Conservation (phyloP, 768 basidiomycete genomes). For the Lentinula raphanica region DNA sequence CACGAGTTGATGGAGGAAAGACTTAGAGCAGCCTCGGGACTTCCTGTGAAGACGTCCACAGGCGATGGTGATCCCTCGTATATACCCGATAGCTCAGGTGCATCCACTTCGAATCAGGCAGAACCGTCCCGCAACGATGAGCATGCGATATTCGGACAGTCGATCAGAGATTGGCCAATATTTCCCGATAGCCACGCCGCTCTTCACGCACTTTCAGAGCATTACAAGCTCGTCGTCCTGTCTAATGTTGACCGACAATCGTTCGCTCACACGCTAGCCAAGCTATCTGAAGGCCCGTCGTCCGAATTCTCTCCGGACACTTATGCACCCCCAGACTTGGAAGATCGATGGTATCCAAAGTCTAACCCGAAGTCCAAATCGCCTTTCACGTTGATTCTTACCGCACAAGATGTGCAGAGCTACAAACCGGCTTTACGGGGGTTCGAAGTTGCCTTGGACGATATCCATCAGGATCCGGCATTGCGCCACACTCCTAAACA, state of each 20-base stretch:
- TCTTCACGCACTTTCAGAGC: slow-evolving; percentile 50
- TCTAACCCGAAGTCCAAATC: slow-evolving; percentile 39
- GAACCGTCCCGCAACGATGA: slow-evolving; percentile 12
- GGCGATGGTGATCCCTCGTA: slow-evolving; percentile 16
- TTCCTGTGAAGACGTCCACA: slow-evolving; percentile 11
- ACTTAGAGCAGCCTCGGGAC: slow-evolving; percentile 26
- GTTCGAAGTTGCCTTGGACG: slow-evolving; percentile 45
- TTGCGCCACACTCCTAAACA: slow-evolving; percentile 34
- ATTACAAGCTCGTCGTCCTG: slow-evolving; percentile 66
- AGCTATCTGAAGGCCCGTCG: slow-evolving; percentile 40
- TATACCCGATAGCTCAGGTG: slow-evolving; percentile 13
- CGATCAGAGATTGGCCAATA: slow-evolving; percentile 56
- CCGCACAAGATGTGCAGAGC: slow-evolving; percentile 66
- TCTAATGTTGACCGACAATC: slow-evolving; percentile 71
- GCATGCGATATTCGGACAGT: slow-evolving; percentile 51
- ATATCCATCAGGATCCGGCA: slow-evolving; percentile 33
- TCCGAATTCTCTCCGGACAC: slow-evolving; percentile 10
- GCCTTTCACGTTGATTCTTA: slow-evolving; percentile 61
- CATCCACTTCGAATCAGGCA: slow-evolving; percentile 2
- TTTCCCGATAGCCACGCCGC: slow-evolving; percentile 66
- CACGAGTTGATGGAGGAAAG: slow-evolving; percentile 33
- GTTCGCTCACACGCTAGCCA: slow-evolving; percentile 54
- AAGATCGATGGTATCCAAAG: slow-evolving; percentile 40
- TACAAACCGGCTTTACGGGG: slow-evolving; percentile 66
- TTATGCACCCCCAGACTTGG: slow-evolving; percentile 8